Evolutionary conservation across 805 yeast species (phyloP).

Genomic region (Candida maltosa): DNA sequence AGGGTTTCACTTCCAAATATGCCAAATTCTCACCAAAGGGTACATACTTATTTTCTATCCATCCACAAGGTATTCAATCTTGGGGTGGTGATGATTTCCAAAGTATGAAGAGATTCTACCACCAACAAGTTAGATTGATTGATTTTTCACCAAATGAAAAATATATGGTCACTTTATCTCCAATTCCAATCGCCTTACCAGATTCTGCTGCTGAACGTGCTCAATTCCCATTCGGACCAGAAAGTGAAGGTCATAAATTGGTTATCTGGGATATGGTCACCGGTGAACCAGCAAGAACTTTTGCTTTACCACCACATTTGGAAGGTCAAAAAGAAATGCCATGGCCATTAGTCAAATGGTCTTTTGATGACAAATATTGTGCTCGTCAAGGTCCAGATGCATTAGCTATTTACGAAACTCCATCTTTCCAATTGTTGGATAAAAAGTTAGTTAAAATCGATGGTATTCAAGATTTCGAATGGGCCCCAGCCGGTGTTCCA

Average conservation of each 20-base stretch:
- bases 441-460: conserved; percentile 81
- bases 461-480: conserved; percentile 86
- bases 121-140: conserved; percentile 83
- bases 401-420: conserved; percentile 82
- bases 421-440: conserved; percentile 76
- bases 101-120: conserved; percentile 73
- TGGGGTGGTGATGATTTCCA: conserved; percentile 91
- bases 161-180: conserved; percentile 85
- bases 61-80: conserved; percentile 90
- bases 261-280: conserved; percentile 90
- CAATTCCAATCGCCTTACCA: conserved; percentile 73
- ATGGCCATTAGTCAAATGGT: conserved; percentile 98
- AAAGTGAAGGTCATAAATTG: conserved; percentile 88
- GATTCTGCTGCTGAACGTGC: conserved; percentile 58
- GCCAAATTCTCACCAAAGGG: conserved; percentile 94
- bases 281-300: conserved; percentile 81
- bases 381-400: conserved; percentile 95
- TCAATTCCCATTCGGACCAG: conserved; percentile 77
- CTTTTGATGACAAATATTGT: conserved; percentile 85
- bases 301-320: conserved; percentile 79
- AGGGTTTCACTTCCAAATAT: conserved; percentile 83
- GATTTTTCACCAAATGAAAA: conserved; percentile 93
- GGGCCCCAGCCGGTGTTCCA: conserved; percentile 86
- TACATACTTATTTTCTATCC: conserved; percentile 79
- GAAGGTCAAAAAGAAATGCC: conserved; percentile 68